Conservation (phyloP, 2,329 filamentous ascomycete species). For the Diaporthe eres region DNA sequence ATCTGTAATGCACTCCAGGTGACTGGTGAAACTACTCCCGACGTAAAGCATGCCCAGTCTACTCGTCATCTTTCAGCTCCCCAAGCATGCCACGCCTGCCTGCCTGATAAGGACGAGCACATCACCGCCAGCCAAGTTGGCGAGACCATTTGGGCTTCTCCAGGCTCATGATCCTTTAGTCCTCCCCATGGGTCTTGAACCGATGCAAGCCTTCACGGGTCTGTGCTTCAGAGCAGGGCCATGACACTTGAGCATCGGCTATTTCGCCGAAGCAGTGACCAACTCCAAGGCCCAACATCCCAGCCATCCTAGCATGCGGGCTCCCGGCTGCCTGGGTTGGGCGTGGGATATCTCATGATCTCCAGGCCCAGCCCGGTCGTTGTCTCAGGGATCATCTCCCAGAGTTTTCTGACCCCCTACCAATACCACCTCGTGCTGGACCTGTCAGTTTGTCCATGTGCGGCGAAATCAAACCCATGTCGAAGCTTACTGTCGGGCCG, state of each 20-base stretch:
- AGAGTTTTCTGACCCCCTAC: neutral
- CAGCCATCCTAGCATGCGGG: neutral
- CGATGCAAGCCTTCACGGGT: slow-evolving; percentile 1
- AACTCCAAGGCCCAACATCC: neutral
- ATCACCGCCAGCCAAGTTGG: slow-evolving; percentile 27
- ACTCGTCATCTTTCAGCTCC: neutral
- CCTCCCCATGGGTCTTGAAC: neutral
- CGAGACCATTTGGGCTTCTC: slow-evolving; percentile 1
- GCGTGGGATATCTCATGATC: slow-evolving; percentile 1
- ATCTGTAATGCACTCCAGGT: too few species aligned
- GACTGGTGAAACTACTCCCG: neutral
- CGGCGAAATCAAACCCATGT: neutral
- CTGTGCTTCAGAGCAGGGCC: neutral
- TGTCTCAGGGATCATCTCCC: neutral
- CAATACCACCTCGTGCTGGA: neutral
- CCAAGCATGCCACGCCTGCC: neutral
- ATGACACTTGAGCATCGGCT: neutral
- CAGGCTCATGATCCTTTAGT: neutral
- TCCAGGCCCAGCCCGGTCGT: slow-evolving; percentile 9
- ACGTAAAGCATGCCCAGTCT: neutral
- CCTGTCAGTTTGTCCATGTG: neutral
- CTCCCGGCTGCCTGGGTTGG: slow-evolving; percentile 2
- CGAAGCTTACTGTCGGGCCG: slow-evolving; percentile 1
- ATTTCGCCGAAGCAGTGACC: slow-evolving; percentile 18
- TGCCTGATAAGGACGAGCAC: slow-evolving; percentile 12